Percentiles rank a stretch among this genome's conserved stretches.
These are phyloP conservation scores for Schizophyllum commune DNA, from an alignment of 1,284 basidiomycete species.

Conservation along the genomic window DNA sequence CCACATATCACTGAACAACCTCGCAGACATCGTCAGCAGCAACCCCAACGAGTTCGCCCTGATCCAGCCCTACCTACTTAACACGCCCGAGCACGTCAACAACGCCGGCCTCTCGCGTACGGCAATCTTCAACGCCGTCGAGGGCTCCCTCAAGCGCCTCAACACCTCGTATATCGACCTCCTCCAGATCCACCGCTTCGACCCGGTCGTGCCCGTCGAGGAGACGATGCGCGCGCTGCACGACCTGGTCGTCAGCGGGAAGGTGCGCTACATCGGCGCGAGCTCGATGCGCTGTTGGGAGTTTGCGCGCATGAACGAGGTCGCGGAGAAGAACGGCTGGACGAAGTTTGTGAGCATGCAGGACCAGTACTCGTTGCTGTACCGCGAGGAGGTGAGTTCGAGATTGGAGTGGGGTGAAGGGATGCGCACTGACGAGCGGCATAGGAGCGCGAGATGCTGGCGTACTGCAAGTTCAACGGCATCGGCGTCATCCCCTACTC, in stretches of 20 bases:
- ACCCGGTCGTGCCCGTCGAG: conserved; percentile 25
- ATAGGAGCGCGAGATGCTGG: conserved; percentile 16
- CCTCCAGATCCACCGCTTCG: conserved; percentile 34
- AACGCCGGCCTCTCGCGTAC: conserved; percentile 28
- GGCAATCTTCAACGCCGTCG: conserved; percentile 29
- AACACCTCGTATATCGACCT: conserved; percentile 39
- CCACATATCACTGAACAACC: conserved; percentile 13
- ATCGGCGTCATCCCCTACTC: conserved; percentile 17
- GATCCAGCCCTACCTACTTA: conserved; percentile 8
- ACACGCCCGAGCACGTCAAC: conserved; percentile 31
- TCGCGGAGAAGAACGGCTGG: conserved; percentile 23
- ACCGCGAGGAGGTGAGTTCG: conserved; percentile 28
- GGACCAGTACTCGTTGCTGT: conserved; percentile 28
- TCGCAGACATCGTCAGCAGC: conserved; percentile 7
- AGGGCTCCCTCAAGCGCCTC: conserved; percentile 29
- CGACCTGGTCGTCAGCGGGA: conserved; percentile 31
- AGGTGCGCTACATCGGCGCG: conserved; percentile 34
- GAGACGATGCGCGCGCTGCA: conserved; percentile 36
- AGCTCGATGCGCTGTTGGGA: conserved; percentile 28
- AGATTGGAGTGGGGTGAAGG: not conserved
- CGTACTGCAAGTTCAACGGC: conserved; percentile 15
- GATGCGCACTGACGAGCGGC: not conserved
- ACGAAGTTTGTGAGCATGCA: conserved; percentile 31
- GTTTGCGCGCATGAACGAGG: conserved; percentile 28
- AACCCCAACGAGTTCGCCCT: not conserved